Evolutionary conservation across 306 rosid species (phyloP), one percentile per base, ranked within the genome.

Genomic region (Glycine latifolia): DNA sequence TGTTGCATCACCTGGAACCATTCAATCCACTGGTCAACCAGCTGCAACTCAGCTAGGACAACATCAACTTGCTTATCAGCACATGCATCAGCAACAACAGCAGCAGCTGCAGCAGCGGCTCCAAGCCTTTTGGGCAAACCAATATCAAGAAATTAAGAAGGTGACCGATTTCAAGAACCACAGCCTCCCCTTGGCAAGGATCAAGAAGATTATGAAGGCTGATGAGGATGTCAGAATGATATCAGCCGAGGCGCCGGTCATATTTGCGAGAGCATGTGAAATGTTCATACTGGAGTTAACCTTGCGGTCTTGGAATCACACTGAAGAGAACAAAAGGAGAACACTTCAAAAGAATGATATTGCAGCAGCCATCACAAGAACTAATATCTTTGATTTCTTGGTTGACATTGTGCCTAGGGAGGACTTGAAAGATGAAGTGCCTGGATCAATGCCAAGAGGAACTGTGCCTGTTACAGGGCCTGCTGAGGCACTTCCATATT

Each of bases 201-300:
- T 91, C 83, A 91, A 88, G 82, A 91, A 91, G 90, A 89, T 89
- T 8, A 91, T 91, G 93, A 91, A 89, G 84, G 96, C 91, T 4
- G 93, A 91, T 67, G 91, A 91, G 89, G 93, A 91, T 87, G 96
- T 91, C 2, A 82, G 90, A 73, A 88, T 89, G 93, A 91, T 89
- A 87, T 89, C 96, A 8, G 92, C 92, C 1, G 93, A 91, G 90
- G 96, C 93, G 10, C 93, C 92, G 0, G 91, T 89, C 14, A 86
- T 89, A 75, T 89, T 89, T 75, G 93, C 96, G 46, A 80, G 89
- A 84, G 96, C 96, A 7, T 89, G 93, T 35, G 96, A 91, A 74
- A 91, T 91, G 93, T 91, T 89, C 84, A 89, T 91, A 61, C 54
- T 88, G 52, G 96, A 91, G 78, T 72, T 91, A 85, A 91, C 96